Percentiles rank a stretch among this genome's conserved stretches.
Conservation (phyloP, 495 filamentous ascomycete species). For the Durotheca rogersii region DNA sequence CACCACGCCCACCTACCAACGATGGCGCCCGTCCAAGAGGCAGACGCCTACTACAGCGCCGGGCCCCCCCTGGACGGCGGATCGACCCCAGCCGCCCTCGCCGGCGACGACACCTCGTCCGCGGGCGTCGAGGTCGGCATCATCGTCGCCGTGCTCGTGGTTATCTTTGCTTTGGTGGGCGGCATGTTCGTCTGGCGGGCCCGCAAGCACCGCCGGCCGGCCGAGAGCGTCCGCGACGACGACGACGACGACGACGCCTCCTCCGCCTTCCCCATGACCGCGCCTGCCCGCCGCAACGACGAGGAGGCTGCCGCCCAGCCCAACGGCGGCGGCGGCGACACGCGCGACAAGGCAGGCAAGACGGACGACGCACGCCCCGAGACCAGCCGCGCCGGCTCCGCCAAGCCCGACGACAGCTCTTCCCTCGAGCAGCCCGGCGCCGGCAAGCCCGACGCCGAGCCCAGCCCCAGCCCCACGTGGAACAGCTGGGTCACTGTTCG, state of each 20-base stretch:
- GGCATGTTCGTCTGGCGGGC: slow-evolving; percentile 34
- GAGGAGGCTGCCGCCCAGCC: slow-evolving; percentile 3
- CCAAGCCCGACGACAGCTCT: slow-evolving; percentile 26
- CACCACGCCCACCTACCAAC: not conserved
- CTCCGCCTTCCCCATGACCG: not conserved
- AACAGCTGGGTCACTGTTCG: slow-evolving; percentile 9
- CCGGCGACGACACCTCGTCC: slow-evolving; percentile 10
- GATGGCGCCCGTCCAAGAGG: slow-evolving; percentile 29
- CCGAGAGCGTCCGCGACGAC: too few relatives aligned
- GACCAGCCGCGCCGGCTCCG: slow-evolving; percentile 11
- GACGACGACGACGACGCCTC: slow-evolving; percentile 8
- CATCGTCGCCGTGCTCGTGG: slow-evolving; percentile 21
- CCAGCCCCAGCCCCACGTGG: slow-evolving; percentile 11
- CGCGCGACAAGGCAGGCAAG: too few relatives aligned
- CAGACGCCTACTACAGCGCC: slow-evolving; percentile 26
- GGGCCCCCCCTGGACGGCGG: slow-evolving; percentile 34
- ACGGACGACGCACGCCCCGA: slow-evolving; percentile 25
- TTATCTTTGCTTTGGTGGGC: slow-evolving; percentile 26
- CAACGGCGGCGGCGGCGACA: slow-evolving; percentile 1
- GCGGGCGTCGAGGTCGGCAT: slow-evolving; percentile 34
- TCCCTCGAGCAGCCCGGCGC: slow-evolving; percentile 21
- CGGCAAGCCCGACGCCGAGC: not conserved
- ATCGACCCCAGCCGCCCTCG: slow-evolving; percentile 21
- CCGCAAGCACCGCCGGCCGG: slow-evolving; percentile 31
- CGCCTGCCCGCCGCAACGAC: not conserved